phyloP scores from a whole-genome alignment of 1,284 basidiomycete genomes.

The Termitomyces sp. region DNA sequence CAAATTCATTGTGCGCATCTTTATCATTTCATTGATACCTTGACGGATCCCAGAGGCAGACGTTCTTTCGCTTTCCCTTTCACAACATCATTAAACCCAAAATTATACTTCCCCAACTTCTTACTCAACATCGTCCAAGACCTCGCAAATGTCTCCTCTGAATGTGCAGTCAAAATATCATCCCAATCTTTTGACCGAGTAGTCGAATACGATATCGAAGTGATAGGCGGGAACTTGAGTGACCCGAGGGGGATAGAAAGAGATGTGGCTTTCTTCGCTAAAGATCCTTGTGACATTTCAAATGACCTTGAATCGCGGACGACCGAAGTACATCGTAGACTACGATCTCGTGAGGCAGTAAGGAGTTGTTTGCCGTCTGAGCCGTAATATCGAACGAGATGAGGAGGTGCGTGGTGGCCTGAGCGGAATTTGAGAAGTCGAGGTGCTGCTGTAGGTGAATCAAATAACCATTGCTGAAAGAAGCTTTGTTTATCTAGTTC shows the following conservation, averaged over 20 bases:
- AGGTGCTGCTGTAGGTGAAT: conserved; percentile 82
- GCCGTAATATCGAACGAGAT: conserved; percentile 92
- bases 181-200: conserved; percentile 95
- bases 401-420: conserved; percentile 89
- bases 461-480: conserved; percentile 95
- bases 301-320: conserved; percentile 91
- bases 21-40: conserved; percentile 36
- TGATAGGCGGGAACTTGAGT: conserved; percentile 79
- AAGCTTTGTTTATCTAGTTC: neutral
- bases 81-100: conserved; percentile 42
- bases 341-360: conserved; percentile 83
- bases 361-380: conserved; percentile 94
- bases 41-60: conserved; percentile 50
- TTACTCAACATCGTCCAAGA: conserved; percentile 88
- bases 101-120: conserved; percentile 70
- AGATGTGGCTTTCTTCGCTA: conserved; percentile 80
- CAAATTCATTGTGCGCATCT: neutral
- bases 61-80: conserved; percentile 48
- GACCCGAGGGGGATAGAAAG: conserved; percentile 77
- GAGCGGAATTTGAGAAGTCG: conserved; percentile 87
- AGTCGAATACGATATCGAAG: conserved; percentile 74
- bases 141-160: conserved; percentile 74
- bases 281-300: conserved; percentile 90
- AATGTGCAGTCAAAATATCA: conserved; percentile 88
- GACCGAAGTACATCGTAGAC: conserved; percentile 85